Evolutionary conservation across 1,139 yeast genomes (phyloP), one percentile per base, ranked within the genome.

Genomic region (Kodamaea ohmeri): DNA sequence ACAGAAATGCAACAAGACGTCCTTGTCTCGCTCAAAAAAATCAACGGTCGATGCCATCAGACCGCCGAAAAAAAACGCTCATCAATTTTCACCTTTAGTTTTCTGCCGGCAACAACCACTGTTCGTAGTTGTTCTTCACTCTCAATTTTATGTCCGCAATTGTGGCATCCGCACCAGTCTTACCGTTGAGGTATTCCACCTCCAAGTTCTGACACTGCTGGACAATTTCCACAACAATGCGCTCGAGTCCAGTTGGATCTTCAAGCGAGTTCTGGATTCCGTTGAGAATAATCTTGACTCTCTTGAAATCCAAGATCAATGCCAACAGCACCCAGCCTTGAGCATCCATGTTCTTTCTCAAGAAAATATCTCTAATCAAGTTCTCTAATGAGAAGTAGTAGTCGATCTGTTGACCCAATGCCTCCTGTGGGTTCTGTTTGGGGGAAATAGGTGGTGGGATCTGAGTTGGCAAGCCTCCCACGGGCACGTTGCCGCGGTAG

Each of bases 301-400:
- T 75, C 68, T 83, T 80, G 61, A 88, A 88, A 45, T 73, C 68
- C 45, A 88, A 80, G 49, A 88, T 71, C 42, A 80, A 72, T 6
- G 60, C 53, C 47, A 88, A 63, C 25, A 81, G 77, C 39, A 88
- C 75, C 73, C 82, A 82, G 22, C 96, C 96, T 44, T 78, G 71
- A 12, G 48, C 39, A 61, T 83, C 80, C 95, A 88, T 87, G 53
- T 83, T 86, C 51, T 78, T 77, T 60, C 96, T 78, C 57, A 88
- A 69, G 58, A 64, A 87, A 42, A 84, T 67, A 60, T 88, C 96
- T 63, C 86, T 84, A 51, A 86, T 73, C 61, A 92, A 73, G 63
- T 92, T 92, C 53, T 89, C 96, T 40, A 83, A 73, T 19, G 94
- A 83, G 62, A 92, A 84, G 62, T 92, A 92, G 67, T 90, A 92